These are phyloP conservation scores for Datisca glomerata DNA, from an alignment of 306 rosid genomes.

Conservation along the genomic window DNA sequence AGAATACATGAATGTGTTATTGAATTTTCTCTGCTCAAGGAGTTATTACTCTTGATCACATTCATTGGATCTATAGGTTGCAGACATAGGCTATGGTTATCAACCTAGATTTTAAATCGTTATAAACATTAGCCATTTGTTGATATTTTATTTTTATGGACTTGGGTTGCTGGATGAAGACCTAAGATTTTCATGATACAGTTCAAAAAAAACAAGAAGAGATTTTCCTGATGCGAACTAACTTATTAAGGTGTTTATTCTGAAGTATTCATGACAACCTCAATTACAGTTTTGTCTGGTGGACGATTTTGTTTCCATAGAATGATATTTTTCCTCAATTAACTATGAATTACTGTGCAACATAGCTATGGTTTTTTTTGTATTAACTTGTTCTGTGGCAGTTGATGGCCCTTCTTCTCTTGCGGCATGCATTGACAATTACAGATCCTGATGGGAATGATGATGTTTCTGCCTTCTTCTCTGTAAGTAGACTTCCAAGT, in stretches of 20 bases:
- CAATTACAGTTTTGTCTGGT: not conserved
- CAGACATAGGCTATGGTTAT: too few relatives aligned
- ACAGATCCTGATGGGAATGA: conserved; percentile 34
- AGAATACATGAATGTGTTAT: too few relatives aligned
- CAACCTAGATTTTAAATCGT: too few relatives aligned
- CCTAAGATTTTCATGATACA: too few relatives aligned
- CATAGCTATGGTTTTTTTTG: not conserved
- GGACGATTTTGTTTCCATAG: not conserved
- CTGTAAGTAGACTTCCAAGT: conserved; percentile 26
- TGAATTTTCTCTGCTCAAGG: too few relatives aligned
- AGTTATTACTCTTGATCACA: too few relatives aligned
- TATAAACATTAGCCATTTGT: too few relatives aligned
- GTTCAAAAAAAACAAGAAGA: too few relatives aligned
- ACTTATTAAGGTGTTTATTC: not conserved
- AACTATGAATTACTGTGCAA: not conserved
- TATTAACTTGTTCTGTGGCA: conserved; percentile 14
- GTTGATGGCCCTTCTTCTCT: conserved; percentile 49
- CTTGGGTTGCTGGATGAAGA: too few relatives aligned
- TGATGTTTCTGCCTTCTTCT: conserved; percentile 35
- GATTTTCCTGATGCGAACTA: not conserved
- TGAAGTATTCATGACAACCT: not conserved
- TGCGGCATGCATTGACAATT: conserved; percentile 37
- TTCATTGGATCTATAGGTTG: too few relatives aligned
- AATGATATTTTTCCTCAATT: not conserved
- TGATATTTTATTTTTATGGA: too few relatives aligned